Base-by-base conservation (phyloP, 805 yeast species). In the Blastobotrys chiropterorum region DNA sequence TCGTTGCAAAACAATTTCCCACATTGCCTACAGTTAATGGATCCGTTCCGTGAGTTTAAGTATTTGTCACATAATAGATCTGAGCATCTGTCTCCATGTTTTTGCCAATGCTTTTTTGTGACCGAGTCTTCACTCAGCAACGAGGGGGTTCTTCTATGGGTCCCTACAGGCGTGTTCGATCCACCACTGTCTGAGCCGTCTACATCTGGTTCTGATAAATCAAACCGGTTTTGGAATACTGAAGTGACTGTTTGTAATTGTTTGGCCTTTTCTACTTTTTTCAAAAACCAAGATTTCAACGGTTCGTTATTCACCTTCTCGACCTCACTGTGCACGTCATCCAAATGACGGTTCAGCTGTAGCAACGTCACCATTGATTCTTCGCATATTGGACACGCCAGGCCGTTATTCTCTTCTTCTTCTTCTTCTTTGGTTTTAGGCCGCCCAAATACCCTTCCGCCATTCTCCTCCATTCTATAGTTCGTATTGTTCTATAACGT, bases 11-110 rank as follows among this genome's bases (percentile, higher is more conserved):
- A 87, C 15, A 89, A 64, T 21, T 72, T 62, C 0, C 96, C 96
- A 68, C 96, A 90, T 57, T 77, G 78, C 20, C 92, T 69, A 66
- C 96, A 87, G 63, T 88, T 84, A 3, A 80, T 79, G 1, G 75
- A 66, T 0, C 86, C 87, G 57, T 75, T 77, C 52, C 80, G 76
- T 22, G 78, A 69, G 47, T 69, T 75, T 39, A 85, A 67, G 3
- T 54, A 58, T 49, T 69, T 75, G 6, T 58, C 51, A 59, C 89
- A 84, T 0, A 59, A 58, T 0, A 55, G 53, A 26, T 63, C 61
- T 1, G 74, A 59, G 56, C 90, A 83, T 1, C 41, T 47, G 41
- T 72, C 78, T 19, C 69, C 57, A 0, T 74, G 72, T 42, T 70
- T 76, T 57, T 72, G 73, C 90, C 85, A 89, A 63, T 81, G 88